phyloP scores from a whole-genome alignment of 352 stramenopile species.

The Globisporangium recalcitrans region DNA sequence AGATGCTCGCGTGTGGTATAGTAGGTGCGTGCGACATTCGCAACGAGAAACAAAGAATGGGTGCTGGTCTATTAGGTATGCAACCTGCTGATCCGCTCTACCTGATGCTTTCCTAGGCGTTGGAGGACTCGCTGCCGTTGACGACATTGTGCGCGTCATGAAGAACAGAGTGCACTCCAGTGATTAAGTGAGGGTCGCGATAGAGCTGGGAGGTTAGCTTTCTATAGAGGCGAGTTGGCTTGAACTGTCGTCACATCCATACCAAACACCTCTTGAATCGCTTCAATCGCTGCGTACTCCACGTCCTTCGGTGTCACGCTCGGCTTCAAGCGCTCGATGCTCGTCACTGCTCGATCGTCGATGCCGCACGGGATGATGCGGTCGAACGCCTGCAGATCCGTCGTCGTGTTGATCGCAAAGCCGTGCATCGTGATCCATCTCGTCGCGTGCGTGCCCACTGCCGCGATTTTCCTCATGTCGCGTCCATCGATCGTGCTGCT shows the following conservation, averaged over 20 bases:
- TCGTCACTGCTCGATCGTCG: conserved; percentile 82
- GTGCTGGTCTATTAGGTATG: too few species aligned
- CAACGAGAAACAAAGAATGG: neutral
- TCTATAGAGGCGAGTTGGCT: conserved; percentile 30
- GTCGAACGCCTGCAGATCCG: conserved; percentile 91
- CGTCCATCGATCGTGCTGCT: conserved; percentile 21
- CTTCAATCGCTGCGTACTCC: conserved; percentile 57
- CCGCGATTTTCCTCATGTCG: conserved; percentile 93
- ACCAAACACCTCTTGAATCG: conserved; percentile 66
- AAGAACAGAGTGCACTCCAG: conserved; percentile 19
- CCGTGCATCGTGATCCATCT: conserved; percentile 98
- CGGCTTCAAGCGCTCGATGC: conserved; percentile 53
- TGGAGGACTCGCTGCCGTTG: conserved; percentile 62
- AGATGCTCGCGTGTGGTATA: conserved; percentile 94
- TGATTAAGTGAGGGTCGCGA: neutral
- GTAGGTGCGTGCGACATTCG: conserved; percentile 43
- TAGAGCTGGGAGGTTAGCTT: neutral
- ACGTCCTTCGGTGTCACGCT: conserved; percentile 51
- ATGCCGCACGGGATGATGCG: conserved; percentile 97
- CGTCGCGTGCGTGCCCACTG: conserved; percentile 93
- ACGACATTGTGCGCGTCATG: conserved; percentile 42
- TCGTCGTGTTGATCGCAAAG: conserved; percentile 95
- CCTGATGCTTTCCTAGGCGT: conserved; percentile 29
- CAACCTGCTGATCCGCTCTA: neutral
- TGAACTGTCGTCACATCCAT: conserved; percentile 51